A percentile compares a stretch with the other conserved stretches of the same genome.
Conservation (phyloP, 441 rosid species). For the Populus hybrid region DNA sequence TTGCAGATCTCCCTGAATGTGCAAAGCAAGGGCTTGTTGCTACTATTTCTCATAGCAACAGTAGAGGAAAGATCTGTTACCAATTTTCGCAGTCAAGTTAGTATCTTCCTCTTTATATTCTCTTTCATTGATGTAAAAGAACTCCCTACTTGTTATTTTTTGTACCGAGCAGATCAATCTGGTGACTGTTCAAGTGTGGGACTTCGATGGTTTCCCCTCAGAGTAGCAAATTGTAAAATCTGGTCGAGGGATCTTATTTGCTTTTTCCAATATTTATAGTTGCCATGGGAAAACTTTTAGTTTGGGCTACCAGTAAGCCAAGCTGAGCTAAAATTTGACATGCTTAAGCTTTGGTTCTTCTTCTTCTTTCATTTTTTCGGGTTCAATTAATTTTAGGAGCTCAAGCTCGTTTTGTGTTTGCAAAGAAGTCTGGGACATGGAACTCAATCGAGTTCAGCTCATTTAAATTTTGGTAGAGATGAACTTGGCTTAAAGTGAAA, state of each 20-base stretch:
- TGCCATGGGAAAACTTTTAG: neutral
- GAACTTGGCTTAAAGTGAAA: neutral
- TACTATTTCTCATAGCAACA: neutral
- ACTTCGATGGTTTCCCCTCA: neutral
- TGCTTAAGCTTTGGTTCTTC: neutral
- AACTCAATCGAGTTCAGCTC: neutral
- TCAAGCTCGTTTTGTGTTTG: neutral
- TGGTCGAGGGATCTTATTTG: neutral
- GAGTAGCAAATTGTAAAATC: neutral
- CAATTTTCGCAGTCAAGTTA: too few species aligned
- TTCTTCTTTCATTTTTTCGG: neutral
- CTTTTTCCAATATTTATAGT: neutral
- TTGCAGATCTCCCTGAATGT: neutral
- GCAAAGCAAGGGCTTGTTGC: neutral
- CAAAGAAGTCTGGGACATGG: neutral
- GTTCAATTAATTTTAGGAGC: neutral
- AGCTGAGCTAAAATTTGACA: neutral
- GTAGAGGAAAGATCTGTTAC: too few species aligned
- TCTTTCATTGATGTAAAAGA: neutral
- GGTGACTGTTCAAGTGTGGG: neutral
- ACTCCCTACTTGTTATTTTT: neutral
- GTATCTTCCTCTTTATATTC: neutral
- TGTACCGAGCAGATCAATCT: neutral
- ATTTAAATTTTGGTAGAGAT: neutral
- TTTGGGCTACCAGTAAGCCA: neutral